A percentile compares a stretch with the other conserved stretches of the same genome.
Evolutionary conservation across 2,329 filamentous ascomycete genomes (phyloP).

Genomic region (Plenodomus lindquistii): DNA sequence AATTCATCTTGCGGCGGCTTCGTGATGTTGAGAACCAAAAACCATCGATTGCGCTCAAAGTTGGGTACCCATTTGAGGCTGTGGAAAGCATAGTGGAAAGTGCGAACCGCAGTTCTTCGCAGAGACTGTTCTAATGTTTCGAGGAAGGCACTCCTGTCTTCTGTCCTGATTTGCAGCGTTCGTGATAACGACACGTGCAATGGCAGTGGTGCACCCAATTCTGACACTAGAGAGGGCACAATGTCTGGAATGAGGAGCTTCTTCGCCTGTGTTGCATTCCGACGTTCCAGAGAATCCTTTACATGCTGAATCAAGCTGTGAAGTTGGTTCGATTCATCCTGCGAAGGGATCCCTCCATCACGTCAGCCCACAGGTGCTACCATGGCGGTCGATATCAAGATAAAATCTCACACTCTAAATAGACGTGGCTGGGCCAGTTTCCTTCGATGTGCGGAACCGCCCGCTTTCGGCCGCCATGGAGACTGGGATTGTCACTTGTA

Average conservation of each 20-base stretch:
- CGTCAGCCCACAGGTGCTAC: constrained; percentile 32
- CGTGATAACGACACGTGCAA: constrained; percentile 91
- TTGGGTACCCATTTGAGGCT: constrained; percentile 68
- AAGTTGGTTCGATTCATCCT: constrained; percentile 35
- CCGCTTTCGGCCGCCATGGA: constrained; percentile 85
- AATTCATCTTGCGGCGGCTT: constrained; percentile 42
- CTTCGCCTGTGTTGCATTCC: constrained; percentile 25
- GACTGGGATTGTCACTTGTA: constrained; percentile 76
- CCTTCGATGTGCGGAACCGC: constrained; percentile 82
- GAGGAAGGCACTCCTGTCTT: constrained; percentile 72
- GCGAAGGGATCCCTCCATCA: constrained; percentile 44
- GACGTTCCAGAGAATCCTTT: constrained; percentile 16
- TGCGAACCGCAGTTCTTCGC: constrained; percentile 51
- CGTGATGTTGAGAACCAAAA: constrained; percentile 73
- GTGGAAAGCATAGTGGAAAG: constrained; percentile 54
- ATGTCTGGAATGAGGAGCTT: constrained; percentile 49
- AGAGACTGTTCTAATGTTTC: constrained; percentile 54
- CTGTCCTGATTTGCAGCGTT: constrained; percentile 73
- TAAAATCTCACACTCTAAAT: constrained; percentile 80
- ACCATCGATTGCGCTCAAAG: constrained; percentile 72
- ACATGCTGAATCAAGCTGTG: constrained; percentile 36
- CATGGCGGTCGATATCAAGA: background rate
- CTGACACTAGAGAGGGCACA: constrained; percentile 73
- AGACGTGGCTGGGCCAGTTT: constrained; percentile 91
- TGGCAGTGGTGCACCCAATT: constrained; percentile 76